A percentile compares a stretch with the other conserved stretches of the same genome.
Conservation (phyloP, 805 yeast genomes). For the Starmerella bombi region DNA sequence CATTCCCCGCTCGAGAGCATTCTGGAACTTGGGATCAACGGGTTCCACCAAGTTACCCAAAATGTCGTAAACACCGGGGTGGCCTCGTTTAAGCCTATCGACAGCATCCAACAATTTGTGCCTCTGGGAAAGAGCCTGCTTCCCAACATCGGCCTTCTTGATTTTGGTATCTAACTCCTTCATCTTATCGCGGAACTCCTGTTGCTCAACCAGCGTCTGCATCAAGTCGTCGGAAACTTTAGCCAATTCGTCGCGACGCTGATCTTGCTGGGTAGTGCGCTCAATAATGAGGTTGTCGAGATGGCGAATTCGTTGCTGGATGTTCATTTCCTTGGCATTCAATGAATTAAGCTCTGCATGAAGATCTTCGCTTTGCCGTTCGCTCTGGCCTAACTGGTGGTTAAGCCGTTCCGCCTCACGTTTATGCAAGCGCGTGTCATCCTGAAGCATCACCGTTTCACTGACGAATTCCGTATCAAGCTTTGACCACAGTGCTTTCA, state of each 20-base stretch:
- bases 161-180: slow-evolving; percentile 46
- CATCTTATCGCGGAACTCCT: slow-evolving; percentile 33
- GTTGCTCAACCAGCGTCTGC: slow-evolving; percentile 21
- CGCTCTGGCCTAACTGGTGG: background rate
- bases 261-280: slow-evolving; percentile 7
- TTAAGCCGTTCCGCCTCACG: slow-evolving; percentile 1
- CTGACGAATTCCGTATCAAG: slow-evolving; percentile 6
- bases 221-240: slow-evolving; percentile 12
- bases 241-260: slow-evolving; percentile 15
- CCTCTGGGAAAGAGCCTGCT: slow-evolving; percentile 63
- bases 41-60: slow-evolving; percentile 73
- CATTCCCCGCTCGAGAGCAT: slow-evolving; percentile 36
- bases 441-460: slow-evolving; percentile 8
- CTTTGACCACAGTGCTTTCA: slow-evolving; percentile 7
- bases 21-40: slow-evolving; percentile 23
- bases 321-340: slow-evolving; percentile 3
- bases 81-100: slow-evolving; percentile 44
- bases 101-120: slow-evolving; percentile 60
- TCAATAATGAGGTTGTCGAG: slow-evolving; percentile 13
- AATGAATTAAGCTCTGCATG: slow-evolving; percentile 3
- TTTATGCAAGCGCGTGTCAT: background rate
- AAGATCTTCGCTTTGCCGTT: slow-evolving; percentile 2
- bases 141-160: slow-evolving; percentile 61
- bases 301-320: slow-evolving; percentile 4
- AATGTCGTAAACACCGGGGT: slow-evolving; percentile 76